Base-by-base conservation (phyloP, 352 stramenopile species). In the Peronospora destructor region DNA sequence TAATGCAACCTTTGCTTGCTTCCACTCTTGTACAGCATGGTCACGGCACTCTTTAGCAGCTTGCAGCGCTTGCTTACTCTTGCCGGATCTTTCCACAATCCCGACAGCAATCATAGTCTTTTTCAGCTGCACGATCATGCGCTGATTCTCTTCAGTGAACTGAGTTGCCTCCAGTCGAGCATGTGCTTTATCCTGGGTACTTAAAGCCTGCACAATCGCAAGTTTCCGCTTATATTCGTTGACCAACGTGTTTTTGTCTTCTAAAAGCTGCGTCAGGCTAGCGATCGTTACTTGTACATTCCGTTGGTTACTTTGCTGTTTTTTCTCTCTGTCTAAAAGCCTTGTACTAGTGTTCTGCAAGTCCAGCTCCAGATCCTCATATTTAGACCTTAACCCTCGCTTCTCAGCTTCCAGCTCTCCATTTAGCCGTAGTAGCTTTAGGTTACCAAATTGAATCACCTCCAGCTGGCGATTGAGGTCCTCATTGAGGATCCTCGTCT, bases 251-350 rank as follows among this genome's bases (percentile, higher is more conserved):
- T 91, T 93, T 47, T 93, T 93, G 47, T 90, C 82, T 17, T 74
- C 61, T 23, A 91, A 64, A 17, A 91, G 66, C 25, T 74, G 68
- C 51, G 89, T 93, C n/a, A 93, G 56, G 53, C 77, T 91, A 4
- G 82, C 73, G 23, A 93, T 85, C 21, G 79, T 88, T 36, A 64
- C 78, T 45, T 91, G 77, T 7, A 77, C 82, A 14, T 63, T 40
- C 19, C 56, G 48, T 23, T 72, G 59, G 21, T 67, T 72, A n/a
- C 60, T 51, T 28, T 58, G 45, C 26, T 41, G 38, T 45, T 44
- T 17, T 11, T 34, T 45, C 21, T 53, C 46, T 12, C 46, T 49
- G n/a, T 48, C 52, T 26, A 59, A 36, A 16, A 73, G 21, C 30
- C 73, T 56, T 0, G 68, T 61, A n/a, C 70, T 61, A 30, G 60